A percentile compares a stretch with the other conserved stretches of the same genome.
These are phyloP conservation scores for Boletus vermiculosoides DNA, from an alignment of 768 basidiomycete genomes.

Conservation along the genomic window DNA sequence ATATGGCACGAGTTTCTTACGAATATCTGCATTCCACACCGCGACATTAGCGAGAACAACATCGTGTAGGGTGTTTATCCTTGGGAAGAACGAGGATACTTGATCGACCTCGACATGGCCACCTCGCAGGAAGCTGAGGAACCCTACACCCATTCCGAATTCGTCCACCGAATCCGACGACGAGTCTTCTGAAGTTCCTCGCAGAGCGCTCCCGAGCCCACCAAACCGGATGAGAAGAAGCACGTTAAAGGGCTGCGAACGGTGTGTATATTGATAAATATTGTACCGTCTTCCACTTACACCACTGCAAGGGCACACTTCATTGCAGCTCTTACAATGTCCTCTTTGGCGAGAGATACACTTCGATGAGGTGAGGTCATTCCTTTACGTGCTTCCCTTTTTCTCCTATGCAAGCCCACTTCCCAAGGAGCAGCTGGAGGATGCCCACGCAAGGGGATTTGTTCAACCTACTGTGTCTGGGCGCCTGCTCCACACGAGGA, in stretches of 20 bases:
- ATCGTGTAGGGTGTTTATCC: neutral
- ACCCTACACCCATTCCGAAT: neutral
- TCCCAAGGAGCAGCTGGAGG: neutral
- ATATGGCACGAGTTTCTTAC: conserved; percentile 19
- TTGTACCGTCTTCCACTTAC: no score
- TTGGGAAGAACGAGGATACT: neutral
- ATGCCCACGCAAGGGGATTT: neutral
- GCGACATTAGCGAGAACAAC: neutral
- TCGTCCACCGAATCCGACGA: neutral
- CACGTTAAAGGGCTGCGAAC: no score
- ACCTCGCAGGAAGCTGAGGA: neutral
- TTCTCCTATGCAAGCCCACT: conserved; percentile 8
- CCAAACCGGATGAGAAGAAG: no score
- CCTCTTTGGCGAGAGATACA: no score
- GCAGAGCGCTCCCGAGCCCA: no score
- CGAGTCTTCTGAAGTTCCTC: neutral
- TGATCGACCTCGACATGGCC: conserved; percentile 32
- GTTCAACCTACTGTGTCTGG: neutral
- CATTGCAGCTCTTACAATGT: no score
- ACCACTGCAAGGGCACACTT: no score
- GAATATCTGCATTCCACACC: neutral
- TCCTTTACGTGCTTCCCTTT: conserved; percentile 14
- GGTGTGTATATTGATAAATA: neutral
- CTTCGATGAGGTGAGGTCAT: conserved; percentile 17
- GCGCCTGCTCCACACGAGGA: neutral